phyloP scores from a whole-genome alignment of 1,284 basidiomycete genomes.

The Erythrobasidium hasegawianum region DNA sequence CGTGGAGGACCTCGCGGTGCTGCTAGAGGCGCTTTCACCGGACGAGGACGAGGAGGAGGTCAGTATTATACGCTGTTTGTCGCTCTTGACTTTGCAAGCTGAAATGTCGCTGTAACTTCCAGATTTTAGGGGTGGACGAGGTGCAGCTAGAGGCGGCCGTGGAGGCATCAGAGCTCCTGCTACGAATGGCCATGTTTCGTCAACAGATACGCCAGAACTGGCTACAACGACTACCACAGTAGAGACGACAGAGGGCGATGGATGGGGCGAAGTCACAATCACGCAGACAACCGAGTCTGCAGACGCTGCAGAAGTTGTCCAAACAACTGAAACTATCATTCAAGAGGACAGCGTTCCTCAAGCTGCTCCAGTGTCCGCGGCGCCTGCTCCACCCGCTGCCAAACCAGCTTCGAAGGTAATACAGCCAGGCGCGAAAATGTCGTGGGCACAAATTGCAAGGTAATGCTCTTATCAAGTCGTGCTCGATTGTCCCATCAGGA shows the following conservation, averaged over 20 bases:
- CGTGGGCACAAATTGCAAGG: slow-evolving; percentile 45
- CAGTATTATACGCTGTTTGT: background rate
- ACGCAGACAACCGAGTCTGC: slow-evolving; percentile 13
- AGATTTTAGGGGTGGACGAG: slow-evolving; percentile 34
- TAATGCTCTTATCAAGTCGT: no score
- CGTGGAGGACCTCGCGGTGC: no score
- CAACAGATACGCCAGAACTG: background rate
- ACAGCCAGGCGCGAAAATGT: slow-evolving; percentile 25
- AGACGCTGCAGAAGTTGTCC: slow-evolving; percentile 1
- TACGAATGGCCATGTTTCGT: slow-evolving; percentile 7
- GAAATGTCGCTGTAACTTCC: background rate
- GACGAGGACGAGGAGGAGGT: background rate
- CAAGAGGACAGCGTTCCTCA: background rate
- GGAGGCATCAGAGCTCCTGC: slow-evolving; percentile 14
- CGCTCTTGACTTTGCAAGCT: background rate
- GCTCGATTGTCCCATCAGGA: no score
- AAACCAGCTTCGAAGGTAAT: slow-evolving; percentile 4
- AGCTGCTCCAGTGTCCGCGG: background rate
- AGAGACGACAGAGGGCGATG: slow-evolving; percentile 13
- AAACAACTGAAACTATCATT: background rate
- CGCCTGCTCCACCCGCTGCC: background rate
- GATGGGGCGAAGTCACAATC: slow-evolving; percentile 13
- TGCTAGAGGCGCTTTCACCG: background rate
- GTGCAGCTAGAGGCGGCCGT: slow-evolving; percentile 21
- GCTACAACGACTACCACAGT: slow-evolving; percentile 2